Conservation (phyloP, 306 rosid genomes). For the Amphicarpaea edgeworthii region DNA sequence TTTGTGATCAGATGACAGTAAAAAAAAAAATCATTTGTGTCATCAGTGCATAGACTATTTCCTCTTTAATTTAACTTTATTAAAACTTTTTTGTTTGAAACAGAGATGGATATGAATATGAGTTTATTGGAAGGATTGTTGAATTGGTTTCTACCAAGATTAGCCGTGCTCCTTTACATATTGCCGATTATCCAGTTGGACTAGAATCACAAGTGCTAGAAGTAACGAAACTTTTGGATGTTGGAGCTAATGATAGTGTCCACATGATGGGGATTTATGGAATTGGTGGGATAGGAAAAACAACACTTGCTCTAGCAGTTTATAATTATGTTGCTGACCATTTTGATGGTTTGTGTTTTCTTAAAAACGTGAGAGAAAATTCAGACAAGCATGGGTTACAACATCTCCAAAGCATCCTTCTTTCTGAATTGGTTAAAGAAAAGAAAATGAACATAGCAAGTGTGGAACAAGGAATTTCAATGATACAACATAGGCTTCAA, state of each 20-base stretch:
- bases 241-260: not conserved
- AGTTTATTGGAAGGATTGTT: slow-evolving; percentile 8
- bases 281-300: slow-evolving; percentile 5
- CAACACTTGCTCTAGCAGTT: slow-evolving; percentile 7
- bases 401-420: slow-evolving; percentile 7
- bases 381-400: not conserved
- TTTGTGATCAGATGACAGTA: too few relatives aligned
- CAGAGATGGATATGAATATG: slow-evolving; percentile 6
- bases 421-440: not conserved
- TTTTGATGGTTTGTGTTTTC: slow-evolving; percentile 9
- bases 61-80: not conserved
- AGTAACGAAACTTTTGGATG: not conserved
- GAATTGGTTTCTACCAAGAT: not conserved
- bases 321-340: not conserved
- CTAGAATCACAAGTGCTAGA: not conserved
- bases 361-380: slow-evolving; percentile 17
- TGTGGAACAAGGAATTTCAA: slow-evolving; percentile 2
- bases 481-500: not conserved
- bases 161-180: not conserved
- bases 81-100: not conserved
- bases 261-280: slow-evolving; percentile 4
- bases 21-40: too few relatives aligned
- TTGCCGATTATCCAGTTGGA: slow-evolving; percentile 5
- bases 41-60: not conserved
- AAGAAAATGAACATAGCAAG: not conserved